phyloP scores from a whole-genome alignment of 768 basidiomycete species.

The Vishniacozyma victoriae region DNA sequence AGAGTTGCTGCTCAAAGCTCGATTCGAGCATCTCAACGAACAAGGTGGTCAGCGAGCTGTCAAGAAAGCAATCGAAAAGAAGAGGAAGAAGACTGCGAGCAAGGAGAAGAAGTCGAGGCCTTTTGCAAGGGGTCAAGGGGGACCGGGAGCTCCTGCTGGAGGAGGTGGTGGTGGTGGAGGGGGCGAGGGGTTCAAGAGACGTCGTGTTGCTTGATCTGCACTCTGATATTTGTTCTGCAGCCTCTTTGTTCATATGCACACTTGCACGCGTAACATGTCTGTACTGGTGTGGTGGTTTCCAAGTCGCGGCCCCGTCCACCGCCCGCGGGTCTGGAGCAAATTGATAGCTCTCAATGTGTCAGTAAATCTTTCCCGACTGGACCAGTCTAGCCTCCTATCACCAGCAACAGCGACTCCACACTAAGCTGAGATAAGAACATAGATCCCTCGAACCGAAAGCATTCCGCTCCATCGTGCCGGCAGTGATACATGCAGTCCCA shows the following conservation, averaged over 20 bases:
- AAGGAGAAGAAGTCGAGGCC: slow-evolving; percentile 85
- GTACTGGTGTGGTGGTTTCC: too few species aligned
- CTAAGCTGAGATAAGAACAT: too few species aligned
- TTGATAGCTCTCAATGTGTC: too few species aligned
- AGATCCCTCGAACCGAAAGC: too few species aligned
- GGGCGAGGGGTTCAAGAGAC: slow-evolving; percentile 12
- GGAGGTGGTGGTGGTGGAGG: slow-evolving; percentile 7
- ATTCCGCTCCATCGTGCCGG: too few species aligned
- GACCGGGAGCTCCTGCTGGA: too few species aligned
- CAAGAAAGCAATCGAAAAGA: slow-evolving; percentile 82
- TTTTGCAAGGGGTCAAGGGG: slow-evolving; percentile 48
- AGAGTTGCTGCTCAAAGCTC: slow-evolving; percentile 63
- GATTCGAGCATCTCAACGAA: slow-evolving; percentile 70
- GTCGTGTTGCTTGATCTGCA: slow-evolving; percentile 53
- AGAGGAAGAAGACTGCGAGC: slow-evolving; percentile 74
- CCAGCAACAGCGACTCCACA: too few species aligned
- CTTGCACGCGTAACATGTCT: background rate
- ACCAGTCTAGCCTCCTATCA: too few species aligned
- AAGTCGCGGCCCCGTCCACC: too few species aligned
- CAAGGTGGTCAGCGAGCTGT: slow-evolving; percentile 74
- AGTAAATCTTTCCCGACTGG: too few species aligned
- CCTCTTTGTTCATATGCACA: background rate
- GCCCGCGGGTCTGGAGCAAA: too few species aligned
- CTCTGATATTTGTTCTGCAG: background rate
- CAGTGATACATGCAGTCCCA: too few species aligned